These are phyloP conservation scores for Pleodorina starrii DNA, from an alignment of 139 green algal species.

Conservation along the genomic window DNA sequence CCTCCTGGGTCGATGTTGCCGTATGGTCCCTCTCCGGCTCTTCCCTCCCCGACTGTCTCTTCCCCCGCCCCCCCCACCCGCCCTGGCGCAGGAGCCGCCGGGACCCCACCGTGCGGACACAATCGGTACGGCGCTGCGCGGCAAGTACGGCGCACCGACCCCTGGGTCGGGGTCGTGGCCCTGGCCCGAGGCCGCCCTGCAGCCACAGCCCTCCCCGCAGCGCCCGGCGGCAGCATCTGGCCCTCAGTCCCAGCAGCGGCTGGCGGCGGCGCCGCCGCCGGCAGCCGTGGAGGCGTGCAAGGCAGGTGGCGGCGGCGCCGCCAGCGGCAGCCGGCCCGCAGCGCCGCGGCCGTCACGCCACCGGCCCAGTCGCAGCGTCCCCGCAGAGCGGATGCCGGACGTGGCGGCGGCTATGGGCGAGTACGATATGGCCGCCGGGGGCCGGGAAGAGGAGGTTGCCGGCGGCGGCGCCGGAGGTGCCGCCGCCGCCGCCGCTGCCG, in stretches of 20 bases:
- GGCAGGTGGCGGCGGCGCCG: background rate
- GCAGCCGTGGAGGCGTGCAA: background rate
- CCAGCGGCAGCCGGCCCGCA: background rate
- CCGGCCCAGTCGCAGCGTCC: conserved; percentile 14
- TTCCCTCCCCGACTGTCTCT: no score
- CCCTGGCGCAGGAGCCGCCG: conserved; percentile 28
- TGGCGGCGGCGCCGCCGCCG: background rate
- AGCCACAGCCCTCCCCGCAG: background rate
- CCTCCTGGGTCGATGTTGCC: no score
- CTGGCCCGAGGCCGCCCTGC: background rate
- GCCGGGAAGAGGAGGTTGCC: no score
- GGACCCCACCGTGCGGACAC: conserved; percentile 5
- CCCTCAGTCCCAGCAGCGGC: no score
- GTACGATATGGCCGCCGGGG: background rate
- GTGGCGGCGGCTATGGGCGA: background rate
- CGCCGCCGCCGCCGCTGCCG: background rate
- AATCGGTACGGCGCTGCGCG: background rate
- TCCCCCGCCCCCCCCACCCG: no score
- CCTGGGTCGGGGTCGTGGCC: background rate
- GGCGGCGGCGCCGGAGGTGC: background rate
- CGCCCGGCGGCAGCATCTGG: background rate
- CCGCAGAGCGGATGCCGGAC: background rate
- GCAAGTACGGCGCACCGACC: conserved; percentile 38
- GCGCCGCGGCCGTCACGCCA: background rate
- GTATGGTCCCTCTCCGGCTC: no score